These are phyloP conservation scores for Sphagnum tenellum DNA, from an alignment of 225 moss, liverwort and hornwort genomes.

Conservation along the genomic window DNA sequence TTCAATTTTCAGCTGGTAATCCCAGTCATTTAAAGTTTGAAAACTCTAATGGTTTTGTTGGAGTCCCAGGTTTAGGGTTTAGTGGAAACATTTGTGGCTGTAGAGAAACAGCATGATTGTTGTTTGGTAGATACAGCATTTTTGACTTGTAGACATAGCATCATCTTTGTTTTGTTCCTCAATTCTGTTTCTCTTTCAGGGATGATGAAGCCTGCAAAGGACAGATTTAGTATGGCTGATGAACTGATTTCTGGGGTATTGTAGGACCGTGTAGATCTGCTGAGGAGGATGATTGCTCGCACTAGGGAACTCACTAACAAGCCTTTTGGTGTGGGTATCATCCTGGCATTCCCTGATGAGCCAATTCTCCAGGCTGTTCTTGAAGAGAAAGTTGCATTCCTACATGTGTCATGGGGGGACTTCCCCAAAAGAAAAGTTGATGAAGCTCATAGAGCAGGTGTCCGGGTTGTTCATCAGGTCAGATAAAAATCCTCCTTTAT, in stretches of 20 bases:
- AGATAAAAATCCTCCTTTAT: neutral
- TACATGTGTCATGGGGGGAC: constrained; percentile 72
- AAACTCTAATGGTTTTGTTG: too few relatives aligned
- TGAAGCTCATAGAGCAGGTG: constrained; percentile 48
- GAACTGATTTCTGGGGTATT: neutral
- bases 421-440: constrained; percentile 52
- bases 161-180: too few relatives aligned
- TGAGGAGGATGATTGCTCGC: constrained; percentile 52
- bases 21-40: too few relatives aligned
- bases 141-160: too few relatives aligned
- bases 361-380: constrained; percentile 43
- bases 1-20: too few relatives aligned
- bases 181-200: too few relatives aligned
- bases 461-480: constrained; percentile 85
- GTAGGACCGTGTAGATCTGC: constrained; percentile 53
- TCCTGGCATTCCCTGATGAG: constrained; percentile 59
- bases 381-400: constrained; percentile 53
- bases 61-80: too few relatives aligned
- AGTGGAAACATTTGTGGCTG: too few relatives aligned
- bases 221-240: neutral
- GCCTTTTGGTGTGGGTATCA: constrained; percentile 69
- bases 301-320: constrained; percentile 66
- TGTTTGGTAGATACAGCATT: too few relatives aligned
- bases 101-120: too few relatives aligned
- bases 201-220: neutral